Base-by-base conservation (phyloP, 2,329 filamentous ascomycete genomes). In the Massarina eburnea region DNA sequence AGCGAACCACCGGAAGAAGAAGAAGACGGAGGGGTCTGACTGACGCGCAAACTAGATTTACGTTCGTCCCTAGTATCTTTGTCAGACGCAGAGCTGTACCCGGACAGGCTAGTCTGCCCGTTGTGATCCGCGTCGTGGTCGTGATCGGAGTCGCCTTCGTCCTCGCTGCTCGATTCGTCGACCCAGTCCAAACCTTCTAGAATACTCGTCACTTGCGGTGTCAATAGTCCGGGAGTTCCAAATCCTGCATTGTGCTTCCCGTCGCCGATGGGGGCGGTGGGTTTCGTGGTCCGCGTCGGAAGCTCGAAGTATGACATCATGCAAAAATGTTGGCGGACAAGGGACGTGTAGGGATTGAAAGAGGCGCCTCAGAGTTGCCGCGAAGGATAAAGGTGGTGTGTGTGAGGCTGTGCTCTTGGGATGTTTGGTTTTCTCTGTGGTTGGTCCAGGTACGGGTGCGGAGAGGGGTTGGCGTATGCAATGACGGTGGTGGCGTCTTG, bases 231-330 rank as follows among this genome's bases (percentile, higher is more conserved):
- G 37, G 37, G 50, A 24, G 46, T 48, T 19, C 50, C 54, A 8
- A 62, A 43, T n/a, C 54, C 45, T 24, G 49, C 56, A 14, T 43
- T 43, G 27, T 54, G 47, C 22, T 32, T 33, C 15, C 12, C 39
- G 9, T 32, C 17, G 18, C 12, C 15, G 27, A 20, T n/a, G 8
- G 20, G 17, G n/a, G 39, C 10, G 17, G 39, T 4, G 2, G 26
- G 27, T 19, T n/a, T 10, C n/a, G 39, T 26, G n/a, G 15, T 41
- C 18, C 22, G 48, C 51, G 41, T 56, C 44, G 48, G 60, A 55
- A 17, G 52, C 20, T 68, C 65, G 34, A 67, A 68, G 47, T 68
- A 68, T 64, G 65, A 68, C 59, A 63, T 56, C 63, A 67, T 55
- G 21, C 21, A 34, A 42, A 32, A 41, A 30, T 15, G 24, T 21